phyloP scores from a whole-genome alignment of 495 filamentous ascomycete species.

The Gamarada debralockiae region DNA sequence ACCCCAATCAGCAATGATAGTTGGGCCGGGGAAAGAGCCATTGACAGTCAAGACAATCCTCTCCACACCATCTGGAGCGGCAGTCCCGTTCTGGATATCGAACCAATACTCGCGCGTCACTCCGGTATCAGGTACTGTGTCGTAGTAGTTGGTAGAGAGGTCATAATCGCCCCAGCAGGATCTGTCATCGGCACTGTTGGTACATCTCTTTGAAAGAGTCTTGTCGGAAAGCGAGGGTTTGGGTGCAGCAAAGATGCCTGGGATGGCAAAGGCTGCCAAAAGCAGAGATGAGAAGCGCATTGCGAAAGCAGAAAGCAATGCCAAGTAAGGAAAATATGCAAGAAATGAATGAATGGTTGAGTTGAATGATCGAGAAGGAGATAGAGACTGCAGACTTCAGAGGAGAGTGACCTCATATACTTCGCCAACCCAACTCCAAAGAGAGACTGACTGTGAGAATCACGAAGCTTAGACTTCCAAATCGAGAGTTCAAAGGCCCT shows the following conservation, averaged over 20 bases:
- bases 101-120: constrained; percentile 41
- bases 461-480: too few relatives aligned
- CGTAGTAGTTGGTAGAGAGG: constrained; percentile 52
- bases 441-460: too few relatives aligned
- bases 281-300: too few relatives aligned
- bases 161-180: constrained; percentile 40
- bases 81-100: constrained; percentile 35
- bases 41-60: constrained; percentile 38
- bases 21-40: constrained; percentile 37
- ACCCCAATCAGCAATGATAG: constrained; percentile 29
- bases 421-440: too few relatives aligned
- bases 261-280: not conserved
- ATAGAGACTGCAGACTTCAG: too few relatives aligned
- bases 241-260: not conserved
- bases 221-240: not conserved
- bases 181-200: constrained; percentile 12
- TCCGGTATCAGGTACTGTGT: constrained; percentile 41
- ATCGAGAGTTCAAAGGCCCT: too few relatives aligned
- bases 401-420: too few relatives aligned
- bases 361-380: too few relatives aligned
- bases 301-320: too few relatives aligned
- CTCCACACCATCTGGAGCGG: constrained; percentile 45
- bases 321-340: too few relatives aligned
- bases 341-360: too few relatives aligned
- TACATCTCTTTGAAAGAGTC: constrained; percentile 13